Base-by-base conservation (phyloP, 768 basidiomycete genomes). In the Pholiota conissans region DNA sequence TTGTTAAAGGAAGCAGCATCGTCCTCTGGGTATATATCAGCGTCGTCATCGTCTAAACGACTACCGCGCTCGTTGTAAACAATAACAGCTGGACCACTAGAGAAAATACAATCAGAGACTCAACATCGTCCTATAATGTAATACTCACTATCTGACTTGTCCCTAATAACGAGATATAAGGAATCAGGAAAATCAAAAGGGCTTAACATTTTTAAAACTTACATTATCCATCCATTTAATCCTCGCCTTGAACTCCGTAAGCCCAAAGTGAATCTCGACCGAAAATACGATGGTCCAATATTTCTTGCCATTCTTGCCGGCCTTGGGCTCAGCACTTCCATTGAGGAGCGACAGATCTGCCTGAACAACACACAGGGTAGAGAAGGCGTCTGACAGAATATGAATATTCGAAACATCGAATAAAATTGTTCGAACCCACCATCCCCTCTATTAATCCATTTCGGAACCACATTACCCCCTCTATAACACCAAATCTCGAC, bases 261-360 rank as follows among this genome's bases (percentile, higher is more conserved):
- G 66, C 29, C 90, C 89, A 57, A 92, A 91, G 65, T 90, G 89
- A 54, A 92, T 90, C 67, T 91, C 90, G 28, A 92, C 85, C 28
- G 86, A 88, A 70, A 92, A 92, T 16, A 92, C 85, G 58, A 92
- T 90, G 13, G 86, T 91, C 89, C 89, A 92, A 61, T 90, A 91
- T 10, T 79, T 84, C 73, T 85, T 89, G 50, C 87, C 85, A 46
- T 79, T 81, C 62, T 71, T 82, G 1, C 88, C 84, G 5, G 73
- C 68, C 66, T 90, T 91, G 1, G 90, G 74, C 62, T 84, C 82
- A 0, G 90, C 89, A 61, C 87, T 90, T 18, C 85, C 81, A 40
- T 81, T 85, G 50, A 92, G 73, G 9, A 85, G 83, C 0, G 90
- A 91, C 58, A 91, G 66, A 66, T 92, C 90, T 14, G 90, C 90